Base-by-base conservation (phyloP, 495 filamentous ascomycete species). In the Chaetomidium leptoderma region DNA sequence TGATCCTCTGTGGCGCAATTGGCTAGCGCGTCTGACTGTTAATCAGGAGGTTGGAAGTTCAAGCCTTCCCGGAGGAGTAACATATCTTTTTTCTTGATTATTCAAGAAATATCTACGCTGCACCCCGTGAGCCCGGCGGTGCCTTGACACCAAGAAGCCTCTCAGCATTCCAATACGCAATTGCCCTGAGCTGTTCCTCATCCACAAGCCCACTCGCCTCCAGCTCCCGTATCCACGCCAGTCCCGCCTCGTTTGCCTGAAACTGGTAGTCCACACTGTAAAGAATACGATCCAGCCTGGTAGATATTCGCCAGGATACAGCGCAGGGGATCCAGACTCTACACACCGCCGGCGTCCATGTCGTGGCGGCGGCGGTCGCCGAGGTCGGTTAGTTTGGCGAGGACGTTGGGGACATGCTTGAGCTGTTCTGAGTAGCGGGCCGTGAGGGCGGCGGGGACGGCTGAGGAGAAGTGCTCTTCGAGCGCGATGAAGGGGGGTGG, bases 201-300 rank as follows among this genome's bases (percentile, higher is more conserved):
- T 53, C 71, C 23, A 85, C 70, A 59, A 82, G 62, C 10, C 78
- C 80, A 56, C 81, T 82, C 61, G 66, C 57, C 63, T 75, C 70
- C 44, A 84, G 59, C 62, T 81, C 74, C 60, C 72, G 60, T 30
- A 85, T 65, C 62, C 75, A 82, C 17, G 64, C 68, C 54, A 72
- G 60, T 0, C 75, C 74, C 1, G 72, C 59, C 29, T 73, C 73
- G 57, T 77, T 72, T 63, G 71, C 75, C 23, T 67, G 71, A 53
- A 82, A 87, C 0, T 83, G 84, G 66, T 84, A 85, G 55, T 84
- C 81, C 14, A 84, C 78, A 48, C 76, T 80, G 58, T 78, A 86
- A 68, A 87, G 53, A 19, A 86, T 75, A 11, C 68, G 65, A 9
- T 83, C 78, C 27, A 78, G 62, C 55, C 69, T 75, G 14, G 78